Conservation (phyloP, 257 asterid species). For the Gynochthodes officinalis region DNA sequence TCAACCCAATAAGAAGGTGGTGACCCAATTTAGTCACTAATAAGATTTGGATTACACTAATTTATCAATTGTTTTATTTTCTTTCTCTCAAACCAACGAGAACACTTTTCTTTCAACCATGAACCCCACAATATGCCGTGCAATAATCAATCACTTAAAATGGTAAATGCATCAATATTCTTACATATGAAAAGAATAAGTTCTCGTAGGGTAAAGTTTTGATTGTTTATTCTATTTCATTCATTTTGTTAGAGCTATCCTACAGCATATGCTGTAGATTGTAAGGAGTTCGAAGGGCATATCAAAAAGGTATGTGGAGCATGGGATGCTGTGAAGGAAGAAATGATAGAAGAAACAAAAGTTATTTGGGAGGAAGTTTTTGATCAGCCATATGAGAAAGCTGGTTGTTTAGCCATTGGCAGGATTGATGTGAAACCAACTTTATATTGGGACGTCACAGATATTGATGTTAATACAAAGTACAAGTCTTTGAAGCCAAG, state of each 20-base stretch:
- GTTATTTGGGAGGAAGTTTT: conserved; percentile 72
- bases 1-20: too few species aligned
- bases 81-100: too few species aligned
- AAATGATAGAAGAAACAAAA: conserved; percentile 45
- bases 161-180: background rate
- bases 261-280: conserved; percentile 60
- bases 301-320: conserved; percentile 47
- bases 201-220: background rate
- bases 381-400: conserved; percentile 81
- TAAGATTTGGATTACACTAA: too few species aligned
- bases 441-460: conserved; percentile 60
- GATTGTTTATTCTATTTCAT: conserved; percentile 5
- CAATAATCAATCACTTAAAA: background rate
- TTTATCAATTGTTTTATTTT: too few species aligned
- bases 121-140: conserved; percentile 1
- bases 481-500: conserved; percentile 75
- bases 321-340: conserved; percentile 48
- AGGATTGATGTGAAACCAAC: conserved; percentile 41
- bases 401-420: conserved; percentile 53
- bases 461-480: conserved; percentile 59
- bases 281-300: conserved; percentile 59
- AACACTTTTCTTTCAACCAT: too few species aligned
- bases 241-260: conserved; percentile 79
- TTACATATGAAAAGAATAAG: background rate
- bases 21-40: too few species aligned